These are phyloP conservation scores for Eragrostis tef DNA, from an alignment of 202 grass and related monocot genomes.

Conservation along the genomic window DNA sequence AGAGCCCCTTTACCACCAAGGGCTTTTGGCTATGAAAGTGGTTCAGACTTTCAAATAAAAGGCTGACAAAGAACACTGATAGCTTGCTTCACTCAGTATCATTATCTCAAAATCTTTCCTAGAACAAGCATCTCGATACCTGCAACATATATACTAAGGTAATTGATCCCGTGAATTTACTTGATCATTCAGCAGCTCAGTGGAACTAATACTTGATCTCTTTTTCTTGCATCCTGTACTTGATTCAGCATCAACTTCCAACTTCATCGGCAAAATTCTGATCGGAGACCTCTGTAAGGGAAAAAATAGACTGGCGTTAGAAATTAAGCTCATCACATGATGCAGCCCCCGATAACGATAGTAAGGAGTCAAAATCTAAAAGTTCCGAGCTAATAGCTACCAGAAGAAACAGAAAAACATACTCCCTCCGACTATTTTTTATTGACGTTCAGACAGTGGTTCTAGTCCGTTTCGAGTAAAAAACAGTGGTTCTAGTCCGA, in stretches of 20 bases:
- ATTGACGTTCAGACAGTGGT: too few species aligned
- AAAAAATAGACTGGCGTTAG: conserved; percentile 30
- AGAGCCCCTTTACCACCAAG: conserved; percentile 24
- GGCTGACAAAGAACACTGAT: not conserved
- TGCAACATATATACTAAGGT: conserved; percentile 9
- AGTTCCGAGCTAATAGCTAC: not conserved
- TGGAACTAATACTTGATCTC: conserved; percentile 41
- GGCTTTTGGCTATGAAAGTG: conserved; percentile 24
- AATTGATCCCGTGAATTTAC: conserved; percentile 34
- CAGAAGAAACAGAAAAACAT: not conserved
- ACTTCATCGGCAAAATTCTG: conserved; percentile 71
- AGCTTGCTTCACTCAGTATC: not conserved
- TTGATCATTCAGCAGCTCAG: conserved; percentile 19
- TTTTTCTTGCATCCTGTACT: conserved; percentile 52
- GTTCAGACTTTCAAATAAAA: not conserved
- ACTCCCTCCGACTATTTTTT: too few species aligned
- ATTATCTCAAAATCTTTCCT: conserved; percentile 5
- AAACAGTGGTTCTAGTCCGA: too few species aligned
- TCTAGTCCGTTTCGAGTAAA: too few species aligned
- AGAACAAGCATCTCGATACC: conserved; percentile 12
- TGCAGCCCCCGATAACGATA: conserved; percentile 15
- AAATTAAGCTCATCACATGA: not conserved
- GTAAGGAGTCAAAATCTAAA: not conserved
- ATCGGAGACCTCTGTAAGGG: conserved; percentile 66
- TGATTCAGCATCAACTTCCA: conserved; percentile 53